Percentiles rank a stretch among this genome's conserved stretches.
These are phyloP conservation scores for Pittosporum tobira DNA, from an alignment of 129 eudicot genomes.

Conservation along the genomic window DNA sequence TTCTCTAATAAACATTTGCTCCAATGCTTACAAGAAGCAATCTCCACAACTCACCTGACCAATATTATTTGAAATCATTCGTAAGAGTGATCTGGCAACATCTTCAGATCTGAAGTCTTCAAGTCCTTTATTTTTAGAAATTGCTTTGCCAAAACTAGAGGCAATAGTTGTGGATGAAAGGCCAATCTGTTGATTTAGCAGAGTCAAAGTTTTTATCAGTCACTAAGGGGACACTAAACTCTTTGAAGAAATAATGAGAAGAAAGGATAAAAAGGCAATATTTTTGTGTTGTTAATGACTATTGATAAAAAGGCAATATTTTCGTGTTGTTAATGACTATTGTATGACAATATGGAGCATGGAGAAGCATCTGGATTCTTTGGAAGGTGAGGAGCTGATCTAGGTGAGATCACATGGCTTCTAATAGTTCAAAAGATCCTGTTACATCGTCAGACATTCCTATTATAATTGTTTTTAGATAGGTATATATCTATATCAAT, in stretches of 20 bases:
- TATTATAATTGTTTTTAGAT: no score
- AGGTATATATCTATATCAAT: no score
- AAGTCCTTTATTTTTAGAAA: conserved; percentile 74
- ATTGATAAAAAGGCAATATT: neutral
- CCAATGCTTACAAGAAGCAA: neutral
- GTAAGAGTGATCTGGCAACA: conserved; percentile 75
- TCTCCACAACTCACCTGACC: conserved; percentile 52
- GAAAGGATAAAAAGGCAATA: neutral
- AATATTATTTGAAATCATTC: conserved; percentile 92
- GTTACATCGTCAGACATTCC: neutral
- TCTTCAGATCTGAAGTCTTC: conserved; percentile 82
- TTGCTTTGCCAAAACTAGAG: conserved; percentile 87
- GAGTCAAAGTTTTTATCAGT: neutral
- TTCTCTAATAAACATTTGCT: neutral
- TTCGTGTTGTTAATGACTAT: neutral
- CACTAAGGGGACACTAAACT: neutral
- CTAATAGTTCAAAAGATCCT: neutral
- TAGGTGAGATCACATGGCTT: neutral
- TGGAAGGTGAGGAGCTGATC: neutral
- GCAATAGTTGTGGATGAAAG: conserved; percentile 82
- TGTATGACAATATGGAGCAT: neutral
- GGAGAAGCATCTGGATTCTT: neutral
- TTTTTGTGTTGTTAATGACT: neutral
- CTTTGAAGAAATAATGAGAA: neutral
- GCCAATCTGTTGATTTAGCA: conserved; percentile 57